phyloP scores from a whole-genome alignment of 139 green algal genomes.

The Asterochloris erici region DNA sequence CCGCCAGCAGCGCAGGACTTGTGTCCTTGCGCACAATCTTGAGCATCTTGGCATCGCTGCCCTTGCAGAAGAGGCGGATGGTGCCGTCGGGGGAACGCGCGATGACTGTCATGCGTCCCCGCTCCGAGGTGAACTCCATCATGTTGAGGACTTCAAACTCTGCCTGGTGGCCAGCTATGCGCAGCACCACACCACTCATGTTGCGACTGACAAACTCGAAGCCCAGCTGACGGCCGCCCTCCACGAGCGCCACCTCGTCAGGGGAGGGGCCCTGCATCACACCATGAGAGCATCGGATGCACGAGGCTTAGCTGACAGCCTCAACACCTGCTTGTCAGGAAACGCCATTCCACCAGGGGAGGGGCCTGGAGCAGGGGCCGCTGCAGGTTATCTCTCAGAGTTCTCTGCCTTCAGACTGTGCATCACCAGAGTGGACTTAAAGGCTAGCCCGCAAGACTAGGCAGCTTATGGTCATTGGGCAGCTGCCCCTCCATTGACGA shows the following conservation, averaged over 20 bases:
- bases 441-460: too few relatives aligned
- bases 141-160: slow-evolving; percentile 65
- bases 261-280: slow-evolving; percentile 43
- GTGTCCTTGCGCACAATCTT: slow-evolving; percentile 12
- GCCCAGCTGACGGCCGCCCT: slow-evolving; percentile 58
- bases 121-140: slow-evolving; percentile 63
- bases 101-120: slow-evolving; percentile 49
- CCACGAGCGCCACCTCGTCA: slow-evolving; percentile 68
- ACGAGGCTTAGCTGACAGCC: background rate
- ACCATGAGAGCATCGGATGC: background rate
- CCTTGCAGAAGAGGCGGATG: slow-evolving; percentile 61
- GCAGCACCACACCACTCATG: slow-evolving; percentile 24
- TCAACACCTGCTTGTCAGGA: background rate
- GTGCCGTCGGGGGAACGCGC: slow-evolving; percentile 37
- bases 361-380: too few relatives aligned
- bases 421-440: too few relatives aligned
- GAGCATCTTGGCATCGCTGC: slow-evolving; percentile 31
- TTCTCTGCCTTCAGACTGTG: too few relatives aligned
- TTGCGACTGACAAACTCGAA: slow-evolving; percentile 51
- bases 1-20: background rate
- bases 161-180: slow-evolving; percentile 20
- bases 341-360: too few relatives aligned
- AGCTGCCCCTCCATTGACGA: too few relatives aligned
- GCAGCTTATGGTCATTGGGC: too few relatives aligned
- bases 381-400: too few relatives aligned